phyloP scores from a whole-genome alignment of 768 basidiomycete genomes.

The Leccinum pellstonianum region DNA sequence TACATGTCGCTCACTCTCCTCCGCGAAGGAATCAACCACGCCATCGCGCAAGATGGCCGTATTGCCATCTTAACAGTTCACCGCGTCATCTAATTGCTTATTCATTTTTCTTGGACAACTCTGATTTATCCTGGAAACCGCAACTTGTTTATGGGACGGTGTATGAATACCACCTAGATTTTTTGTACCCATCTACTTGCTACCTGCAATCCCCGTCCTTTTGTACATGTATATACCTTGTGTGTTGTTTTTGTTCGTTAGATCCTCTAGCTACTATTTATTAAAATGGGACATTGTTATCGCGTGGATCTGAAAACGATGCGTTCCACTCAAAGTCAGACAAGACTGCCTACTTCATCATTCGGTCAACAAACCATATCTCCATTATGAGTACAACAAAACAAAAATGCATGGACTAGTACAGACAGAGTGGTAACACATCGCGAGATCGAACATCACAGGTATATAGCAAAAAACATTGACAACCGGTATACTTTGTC shows the following conservation, averaged over 20 bases:
- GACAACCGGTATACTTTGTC: not conserved
- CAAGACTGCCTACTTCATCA: no score
- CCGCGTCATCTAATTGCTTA: slow-evolving; percentile 36
- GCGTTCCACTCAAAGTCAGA: no score
- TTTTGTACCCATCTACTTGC: slow-evolving; percentile 4
- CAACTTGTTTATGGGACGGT: slow-evolving; percentile 4
- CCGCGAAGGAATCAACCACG: slow-evolving; percentile 70
- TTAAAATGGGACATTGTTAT: not conserved
- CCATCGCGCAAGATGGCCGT: slow-evolving; percentile 76
- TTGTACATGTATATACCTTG: slow-evolving; percentile 13
- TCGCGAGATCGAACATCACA: not conserved
- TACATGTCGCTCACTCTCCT: not conserved
- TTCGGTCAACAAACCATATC: slow-evolving; percentile 1
- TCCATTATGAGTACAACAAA: slow-evolving; percentile 19
- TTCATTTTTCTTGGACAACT: not conserved
- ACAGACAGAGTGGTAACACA: slow-evolving; percentile 7
- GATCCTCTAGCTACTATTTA: slow-evolving; percentile 4
- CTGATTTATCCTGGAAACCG: not conserved
- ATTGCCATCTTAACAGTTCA: slow-evolving; percentile 75
- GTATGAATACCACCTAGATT: slow-evolving; percentile 13
- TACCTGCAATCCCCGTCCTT: slow-evolving; percentile 3
- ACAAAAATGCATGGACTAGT: slow-evolving; percentile 11
- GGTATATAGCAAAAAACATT: slow-evolving; percentile 2
- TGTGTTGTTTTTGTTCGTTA: slow-evolving; percentile 1
- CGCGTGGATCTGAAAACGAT: no score